Evolutionary conservation across 2,329 filamentous ascomycete species (phyloP), one percentile per base, ranked within the genome.

Genomic region (Alternaria dauci): DNA sequence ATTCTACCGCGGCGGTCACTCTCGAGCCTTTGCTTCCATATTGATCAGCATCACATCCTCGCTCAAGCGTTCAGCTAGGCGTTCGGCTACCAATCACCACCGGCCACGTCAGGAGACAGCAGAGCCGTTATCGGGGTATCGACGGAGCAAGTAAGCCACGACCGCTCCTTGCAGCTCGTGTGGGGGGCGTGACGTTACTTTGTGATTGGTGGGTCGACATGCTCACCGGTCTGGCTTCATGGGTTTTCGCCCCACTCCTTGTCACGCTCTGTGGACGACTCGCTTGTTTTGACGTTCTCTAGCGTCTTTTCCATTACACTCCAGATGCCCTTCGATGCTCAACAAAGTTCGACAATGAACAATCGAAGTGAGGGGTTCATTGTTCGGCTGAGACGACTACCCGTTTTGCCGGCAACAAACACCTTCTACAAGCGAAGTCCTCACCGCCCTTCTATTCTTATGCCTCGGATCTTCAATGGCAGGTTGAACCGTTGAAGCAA

Each of bases 111-210:
- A 66, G 67, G 62, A 68, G 65, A 70, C 66, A 71, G 63, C 62
- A 67, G 66, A 74, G 75, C 75, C 76, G 74, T 77, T 77, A 77
- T 78, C 75, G 75, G 74, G 73, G 65, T 66, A 66, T 69, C 58
- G 67, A 65, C 56, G 66, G 69, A 63, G 60, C 57, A 61, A 57
- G 71, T 69, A 76, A 75, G 72, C 74, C 75, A 75, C 66, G 61
- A 58, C 70, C 71, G 71, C 70, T 73, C 72, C 73, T 76, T 76
- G 70, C 75, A 72, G 73, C 66, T 71, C 64, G 68, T 70, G 67
- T 23, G 20, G 20, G 20, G 67, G 66, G 59, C 65, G 56, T 56
- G 23, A 55, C 25, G 30, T 53, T 30, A 23, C 43, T 36, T 41
- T 56, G 46, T 71, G 61, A 77, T 76, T 76, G 73, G 74, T 51